Percentiles rank a stretch among this genome's conserved stretches.
These are phyloP conservation scores for Royoungia palumana DNA, from an alignment of 768 basidiomycete genomes.

Conservation along the genomic window DNA sequence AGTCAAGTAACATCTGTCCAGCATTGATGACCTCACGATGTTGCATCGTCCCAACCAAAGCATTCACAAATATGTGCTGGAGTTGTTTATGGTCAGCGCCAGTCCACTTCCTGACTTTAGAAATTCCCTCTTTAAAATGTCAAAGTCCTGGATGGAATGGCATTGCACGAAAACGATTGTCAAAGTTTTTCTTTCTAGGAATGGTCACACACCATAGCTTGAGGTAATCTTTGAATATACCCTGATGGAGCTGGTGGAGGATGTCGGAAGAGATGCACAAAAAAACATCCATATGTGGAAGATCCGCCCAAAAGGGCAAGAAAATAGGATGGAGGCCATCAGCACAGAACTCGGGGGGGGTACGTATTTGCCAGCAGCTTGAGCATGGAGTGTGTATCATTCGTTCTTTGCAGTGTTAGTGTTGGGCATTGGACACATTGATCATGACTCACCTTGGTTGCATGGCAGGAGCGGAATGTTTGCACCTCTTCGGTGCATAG, in stretches of 20 bases:
- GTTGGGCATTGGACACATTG: no score
- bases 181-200: background rate
- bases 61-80: background rate
- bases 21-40: no score
- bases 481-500: background rate
- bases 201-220: background rate
- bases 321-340: background rate
- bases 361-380: background rate
- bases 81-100: constrained; percentile 1
- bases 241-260: constrained; percentile 2
- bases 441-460: no score
- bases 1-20: background rate
- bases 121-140: background rate
- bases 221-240: background rate
- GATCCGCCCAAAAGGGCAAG: background rate
- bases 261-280: background rate
- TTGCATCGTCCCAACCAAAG: background rate
- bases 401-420: no score
- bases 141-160: background rate
- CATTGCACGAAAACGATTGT: background rate
- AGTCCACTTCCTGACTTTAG: background rate
- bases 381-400: background rate
- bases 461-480: background rate
- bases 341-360: background rate
- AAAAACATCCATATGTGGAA: background rate